Percentiles rank a stretch among this genome's conserved stretches.
Evolutionary conservation across 495 filamentous ascomycete genomes (phyloP).

Genomic region (Aspergillus ellipticus): DNA sequence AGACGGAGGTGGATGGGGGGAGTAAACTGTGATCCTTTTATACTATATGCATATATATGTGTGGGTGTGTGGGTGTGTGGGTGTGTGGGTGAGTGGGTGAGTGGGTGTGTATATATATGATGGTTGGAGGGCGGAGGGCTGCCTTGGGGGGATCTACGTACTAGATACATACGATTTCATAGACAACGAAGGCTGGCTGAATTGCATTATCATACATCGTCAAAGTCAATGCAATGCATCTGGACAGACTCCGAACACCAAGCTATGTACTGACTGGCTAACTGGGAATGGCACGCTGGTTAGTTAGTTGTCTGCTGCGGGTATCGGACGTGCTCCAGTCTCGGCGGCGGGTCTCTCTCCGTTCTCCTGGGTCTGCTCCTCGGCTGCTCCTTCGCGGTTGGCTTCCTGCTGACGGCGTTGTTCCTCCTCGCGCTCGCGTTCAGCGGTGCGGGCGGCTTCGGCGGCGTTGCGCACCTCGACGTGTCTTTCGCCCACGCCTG

Average conservation of each 20-base stretch:
- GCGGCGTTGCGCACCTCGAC: constrained; percentile 66
- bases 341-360: neutral
- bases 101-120: too few species aligned
- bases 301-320: constrained; percentile 9
- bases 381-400: constrained; percentile 1
- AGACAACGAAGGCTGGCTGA: too few species aligned
- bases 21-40: neutral
- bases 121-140: too few species aligned
- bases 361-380: neutral
- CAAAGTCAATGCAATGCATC: neutral
- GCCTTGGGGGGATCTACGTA: too few species aligned
- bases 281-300: neutral
- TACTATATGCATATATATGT: too few species aligned
- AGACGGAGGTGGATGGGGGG: neutral
- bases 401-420: constrained; percentile 19
- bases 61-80: too few species aligned
- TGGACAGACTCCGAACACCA: too few species aligned
- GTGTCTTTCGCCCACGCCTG: constrained; percentile 80
- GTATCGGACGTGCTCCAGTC: constrained; percentile 9
- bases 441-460: constrained; percentile 52
- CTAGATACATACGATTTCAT: too few species aligned
- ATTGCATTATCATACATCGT: neutral
- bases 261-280: neutral
- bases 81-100: too few species aligned
- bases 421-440: constrained; percentile 40